phyloP scores from a whole-genome alignment of 257 asterid species.

The Solanum lignicaule region DNA sequence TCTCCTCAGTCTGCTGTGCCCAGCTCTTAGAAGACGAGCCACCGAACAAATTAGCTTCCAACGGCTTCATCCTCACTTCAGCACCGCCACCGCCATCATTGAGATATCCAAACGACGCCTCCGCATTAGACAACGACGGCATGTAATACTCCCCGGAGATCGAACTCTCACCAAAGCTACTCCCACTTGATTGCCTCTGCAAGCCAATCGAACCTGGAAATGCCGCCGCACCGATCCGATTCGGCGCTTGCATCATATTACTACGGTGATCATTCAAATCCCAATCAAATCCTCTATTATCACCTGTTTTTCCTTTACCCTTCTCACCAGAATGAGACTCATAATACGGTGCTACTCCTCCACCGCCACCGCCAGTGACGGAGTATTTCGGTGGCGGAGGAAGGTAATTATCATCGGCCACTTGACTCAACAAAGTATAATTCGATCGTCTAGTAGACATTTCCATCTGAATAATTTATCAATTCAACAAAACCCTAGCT shows the following conservation, averaged over 20 bases:
- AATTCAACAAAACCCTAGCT: constrained; percentile 10
- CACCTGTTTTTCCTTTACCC: constrained; percentile 18
- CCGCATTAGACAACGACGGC: background rate
- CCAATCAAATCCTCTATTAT: constrained; percentile 48
- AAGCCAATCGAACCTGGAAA: constrained; percentile 42
- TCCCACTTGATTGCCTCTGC: constrained; percentile 92
- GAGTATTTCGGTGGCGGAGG: constrained; percentile 29
- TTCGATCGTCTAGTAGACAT: constrained; percentile 68
- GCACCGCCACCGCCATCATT: constrained; percentile 15
- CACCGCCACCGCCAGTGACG: constrained; percentile 15
- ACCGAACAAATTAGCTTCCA: constrained; percentile 9
- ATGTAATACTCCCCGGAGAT: constrained; percentile 63
- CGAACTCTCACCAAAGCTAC: constrained; percentile 93
- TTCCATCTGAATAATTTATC: constrained; percentile 42
- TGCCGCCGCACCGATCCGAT: constrained; percentile 45
- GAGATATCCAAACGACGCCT: background rate
- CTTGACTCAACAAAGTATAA: constrained; percentile 57
- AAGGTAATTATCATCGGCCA: constrained; percentile 50
- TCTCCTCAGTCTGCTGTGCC: constrained; percentile 99
- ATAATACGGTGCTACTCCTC: constrained; percentile 6
- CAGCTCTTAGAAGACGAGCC: constrained; percentile 70
- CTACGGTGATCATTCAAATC: constrained; percentile 47
- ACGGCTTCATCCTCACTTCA: background rate
- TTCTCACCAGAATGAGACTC: constrained; percentile 55
- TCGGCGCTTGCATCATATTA: constrained; percentile 32